Conservation (phyloP, 176 grass and related monocot genomes). For the Sorghum bicolor region DNA sequence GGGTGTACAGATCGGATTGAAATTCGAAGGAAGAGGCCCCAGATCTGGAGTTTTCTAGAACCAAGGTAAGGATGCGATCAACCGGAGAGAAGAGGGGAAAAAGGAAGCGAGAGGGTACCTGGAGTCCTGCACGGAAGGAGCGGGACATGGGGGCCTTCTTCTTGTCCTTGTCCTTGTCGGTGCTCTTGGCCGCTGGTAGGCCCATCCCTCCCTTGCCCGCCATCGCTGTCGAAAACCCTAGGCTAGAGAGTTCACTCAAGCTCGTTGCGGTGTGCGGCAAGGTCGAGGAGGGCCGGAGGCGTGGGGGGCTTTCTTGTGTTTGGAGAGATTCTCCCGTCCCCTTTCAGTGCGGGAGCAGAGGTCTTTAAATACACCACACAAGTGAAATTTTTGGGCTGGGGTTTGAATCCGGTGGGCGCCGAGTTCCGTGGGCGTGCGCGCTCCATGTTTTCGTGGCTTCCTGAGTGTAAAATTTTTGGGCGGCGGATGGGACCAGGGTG, state of each 20-base stretch:
- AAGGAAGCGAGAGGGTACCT: slow-evolving; percentile 16
- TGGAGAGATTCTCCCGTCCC: not conserved
- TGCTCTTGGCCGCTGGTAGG: slow-evolving; percentile 54
- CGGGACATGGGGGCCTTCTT: slow-evolving; percentile 73
- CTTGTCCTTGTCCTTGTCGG: slow-evolving; percentile 58
- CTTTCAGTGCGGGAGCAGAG: not conserved
- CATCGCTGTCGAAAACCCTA: slow-evolving; percentile 32
- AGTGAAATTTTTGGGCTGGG: not conserved
- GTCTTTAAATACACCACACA: not conserved
- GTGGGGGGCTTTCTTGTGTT: not conserved
- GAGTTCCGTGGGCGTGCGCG: not conserved
- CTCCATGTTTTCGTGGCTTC: not conserved
- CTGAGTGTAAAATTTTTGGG: not conserved
- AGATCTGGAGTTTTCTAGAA: not conserved
- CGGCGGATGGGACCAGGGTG: not conserved
- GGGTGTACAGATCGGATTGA: no score
- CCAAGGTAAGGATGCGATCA: not conserved
- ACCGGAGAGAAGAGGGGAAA: not conserved
- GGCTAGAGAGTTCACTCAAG: not conserved
- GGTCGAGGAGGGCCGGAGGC: not conserved
- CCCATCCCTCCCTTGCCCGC: slow-evolving; percentile 82
- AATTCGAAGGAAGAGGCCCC: not conserved
- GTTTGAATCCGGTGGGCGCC: not conserved
- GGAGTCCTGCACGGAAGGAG: slow-evolving; percentile 69
- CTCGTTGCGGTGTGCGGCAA: not conserved